Conservation (phyloP, 2,329 filamentous ascomycete genomes). For the Raffaelea arxii region DNA sequence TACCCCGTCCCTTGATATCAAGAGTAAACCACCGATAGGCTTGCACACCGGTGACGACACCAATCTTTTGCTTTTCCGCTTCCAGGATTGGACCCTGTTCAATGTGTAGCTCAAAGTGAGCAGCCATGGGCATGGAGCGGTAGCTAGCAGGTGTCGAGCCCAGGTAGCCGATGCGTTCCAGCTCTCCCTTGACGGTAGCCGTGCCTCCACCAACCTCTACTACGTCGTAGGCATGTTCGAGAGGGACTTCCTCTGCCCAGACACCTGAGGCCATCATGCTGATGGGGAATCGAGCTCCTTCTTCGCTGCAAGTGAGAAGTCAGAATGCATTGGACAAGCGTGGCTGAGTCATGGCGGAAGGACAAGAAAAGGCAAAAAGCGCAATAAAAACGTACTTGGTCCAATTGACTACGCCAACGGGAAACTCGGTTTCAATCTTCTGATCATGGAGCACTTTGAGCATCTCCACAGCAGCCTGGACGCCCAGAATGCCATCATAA, state of each 20-base stretch:
- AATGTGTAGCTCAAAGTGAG: conserved; percentile 77
- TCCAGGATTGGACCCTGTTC: conserved; percentile 75
- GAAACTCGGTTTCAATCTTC: conserved; percentile 58
- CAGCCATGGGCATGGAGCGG: conserved; percentile 54
- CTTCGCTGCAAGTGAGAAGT: conserved; percentile 43
- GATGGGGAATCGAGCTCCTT: conserved; percentile 69
- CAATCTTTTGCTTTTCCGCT: conserved; percentile 50
- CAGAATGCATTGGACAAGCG: background rate
- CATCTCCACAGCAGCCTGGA: conserved; percentile 64
- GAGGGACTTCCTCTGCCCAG: conserved; percentile 59
- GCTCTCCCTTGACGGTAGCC: conserved; percentile 56
- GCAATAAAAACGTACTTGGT: conserved; percentile 44
- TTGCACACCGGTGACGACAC: conserved; percentile 64
- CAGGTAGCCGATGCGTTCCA: conserved; percentile 63
- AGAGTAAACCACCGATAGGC: conserved; percentile 67
- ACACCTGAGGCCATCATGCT: conserved; percentile 67
- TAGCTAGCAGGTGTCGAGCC: conserved; percentile 48
- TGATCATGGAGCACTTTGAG: conserved; percentile 60
- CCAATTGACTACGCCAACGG: conserved; percentile 69
- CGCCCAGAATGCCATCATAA: conserved; percentile 70
- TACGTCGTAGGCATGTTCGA: conserved; percentile 50
- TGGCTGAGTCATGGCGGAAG: background rate
- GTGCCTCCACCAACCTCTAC: conserved; percentile 52
- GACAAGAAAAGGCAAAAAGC: background rate
- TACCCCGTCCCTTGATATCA: conserved; percentile 47